These are phyloP conservation scores for Cercophora samala DNA, from an alignment of 495 filamentous ascomycete species.

Conservation along the genomic window DNA sequence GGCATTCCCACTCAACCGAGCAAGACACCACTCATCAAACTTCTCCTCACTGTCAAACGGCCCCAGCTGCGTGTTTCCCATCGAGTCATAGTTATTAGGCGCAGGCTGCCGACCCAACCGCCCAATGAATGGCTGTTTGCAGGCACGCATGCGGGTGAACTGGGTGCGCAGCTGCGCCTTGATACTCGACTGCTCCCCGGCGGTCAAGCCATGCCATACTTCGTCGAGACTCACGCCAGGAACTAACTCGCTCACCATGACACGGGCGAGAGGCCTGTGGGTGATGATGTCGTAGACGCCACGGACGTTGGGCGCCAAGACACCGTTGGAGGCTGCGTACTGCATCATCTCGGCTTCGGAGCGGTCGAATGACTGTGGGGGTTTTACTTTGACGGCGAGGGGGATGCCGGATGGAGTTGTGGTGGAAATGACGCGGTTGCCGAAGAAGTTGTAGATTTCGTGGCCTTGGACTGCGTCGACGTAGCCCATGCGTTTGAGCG, in stretches of 20 bases:
- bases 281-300: conserved; percentile 12
- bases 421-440: background rate
- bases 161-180: background rate
- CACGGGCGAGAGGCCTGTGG: background rate
- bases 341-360: background rate
- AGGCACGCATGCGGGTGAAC: background rate
- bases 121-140: background rate
- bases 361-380: background rate
- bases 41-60: conserved; percentile 7
- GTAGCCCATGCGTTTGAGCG: background rate
- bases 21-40: conserved; percentile 11
- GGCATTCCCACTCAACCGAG: background rate
- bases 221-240: conserved; percentile 3
- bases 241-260: conserved; percentile 7
- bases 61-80: conserved; percentile 2
- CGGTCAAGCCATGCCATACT: background rate
- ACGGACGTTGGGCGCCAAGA: conserved; percentile 3
- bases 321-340: background rate
- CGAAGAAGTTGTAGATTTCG: background rate
- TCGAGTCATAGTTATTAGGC: background rate
- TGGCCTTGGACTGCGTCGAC: background rate
- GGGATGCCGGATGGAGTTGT: background rate
- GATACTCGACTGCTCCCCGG: background rate
- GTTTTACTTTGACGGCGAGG: background rate
- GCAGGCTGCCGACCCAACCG: background rate